Conservation (phyloP, 306 rosid genomes). For the Alnus glutinosa region DNA sequence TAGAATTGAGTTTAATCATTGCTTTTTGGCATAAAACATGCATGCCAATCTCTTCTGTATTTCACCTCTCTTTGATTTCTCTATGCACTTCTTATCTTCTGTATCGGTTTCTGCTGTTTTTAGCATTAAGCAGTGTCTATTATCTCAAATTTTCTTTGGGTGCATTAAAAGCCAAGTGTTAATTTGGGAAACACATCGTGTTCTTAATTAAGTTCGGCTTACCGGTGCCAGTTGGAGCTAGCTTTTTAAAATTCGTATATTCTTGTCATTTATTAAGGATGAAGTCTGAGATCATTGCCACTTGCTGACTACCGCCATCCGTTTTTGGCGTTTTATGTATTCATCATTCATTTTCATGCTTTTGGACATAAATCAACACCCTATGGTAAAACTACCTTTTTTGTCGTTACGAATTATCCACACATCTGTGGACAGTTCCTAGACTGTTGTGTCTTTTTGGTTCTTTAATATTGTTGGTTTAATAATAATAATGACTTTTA, state of each 20-base stretch:
- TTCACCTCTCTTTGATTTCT: neutral
- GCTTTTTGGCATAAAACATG: slow-evolving; percentile 4
- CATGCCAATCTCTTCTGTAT: slow-evolving; percentile 14
- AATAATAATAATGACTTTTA: neutral
- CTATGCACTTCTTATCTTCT: neutral
- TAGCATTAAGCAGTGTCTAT: neutral
- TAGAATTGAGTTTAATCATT: neutral
- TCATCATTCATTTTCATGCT: neutral
- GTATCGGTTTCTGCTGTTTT: slow-evolving; percentile 6
- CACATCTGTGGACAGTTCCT: neutral
- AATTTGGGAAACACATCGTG: neutral
- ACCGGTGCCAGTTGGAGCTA: neutral
- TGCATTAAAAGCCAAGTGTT: neutral
- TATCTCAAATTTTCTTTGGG: neutral
- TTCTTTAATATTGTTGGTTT: neutral
- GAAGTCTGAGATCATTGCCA: neutral
- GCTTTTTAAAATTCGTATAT: neutral
- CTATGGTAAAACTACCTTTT: neutral
- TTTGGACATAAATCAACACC: neutral
- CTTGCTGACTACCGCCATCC: neutral
- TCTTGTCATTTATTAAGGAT: neutral
- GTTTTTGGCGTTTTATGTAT: neutral
- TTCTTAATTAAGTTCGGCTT: neutral
- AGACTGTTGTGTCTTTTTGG: neutral
- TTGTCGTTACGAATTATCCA: neutral